phyloP scores from a whole-genome alignment of 495 filamentous ascomycete species.

The Pyrenopolyporus hunteri region DNA sequence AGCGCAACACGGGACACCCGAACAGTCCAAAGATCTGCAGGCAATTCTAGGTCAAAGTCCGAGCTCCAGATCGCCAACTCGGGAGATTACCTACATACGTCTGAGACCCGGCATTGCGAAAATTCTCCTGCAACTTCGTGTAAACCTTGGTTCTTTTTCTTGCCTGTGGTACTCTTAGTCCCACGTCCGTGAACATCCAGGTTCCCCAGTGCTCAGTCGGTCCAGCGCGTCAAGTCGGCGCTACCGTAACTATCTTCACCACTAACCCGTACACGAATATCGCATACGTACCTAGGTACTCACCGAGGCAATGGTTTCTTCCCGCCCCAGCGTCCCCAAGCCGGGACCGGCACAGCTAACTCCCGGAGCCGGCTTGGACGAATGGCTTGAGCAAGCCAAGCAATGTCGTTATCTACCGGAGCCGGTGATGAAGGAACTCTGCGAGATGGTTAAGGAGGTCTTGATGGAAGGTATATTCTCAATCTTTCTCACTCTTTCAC shows the following conservation, averaged over 20 bases:
- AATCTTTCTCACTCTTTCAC: no score
- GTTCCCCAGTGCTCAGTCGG: no score
- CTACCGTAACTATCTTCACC: neutral
- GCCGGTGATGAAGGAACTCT: slow-evolving; percentile 95
- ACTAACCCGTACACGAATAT: neutral
- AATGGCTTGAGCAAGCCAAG: slow-evolving; percentile 95
- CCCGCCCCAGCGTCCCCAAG: slow-evolving; percentile 65
- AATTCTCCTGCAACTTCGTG: no score
- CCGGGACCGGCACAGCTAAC: slow-evolving; percentile 87
- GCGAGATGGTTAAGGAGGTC: slow-evolving; percentile 97
- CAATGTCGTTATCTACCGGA: slow-evolving; percentile 97
- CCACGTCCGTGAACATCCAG: no score
- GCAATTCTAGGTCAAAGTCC: no score
- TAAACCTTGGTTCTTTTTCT: no score
- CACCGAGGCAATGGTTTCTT: slow-evolving; percentile 28
- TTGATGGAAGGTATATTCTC: slow-evolving; percentile 91
- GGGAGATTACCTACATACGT: no score
- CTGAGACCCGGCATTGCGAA: no score
- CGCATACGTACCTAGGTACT: neutral
- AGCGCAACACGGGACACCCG: no score
- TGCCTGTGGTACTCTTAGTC: no score
- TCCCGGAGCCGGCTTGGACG: slow-evolving; percentile 83
- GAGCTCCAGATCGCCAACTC: no score
- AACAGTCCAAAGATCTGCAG: no score
- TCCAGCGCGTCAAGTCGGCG: neutral